These are phyloP conservation scores for Aureobasidium lini DNA, from an alignment of 2,329 filamentous ascomycete species.

Conservation along the genomic window DNA sequence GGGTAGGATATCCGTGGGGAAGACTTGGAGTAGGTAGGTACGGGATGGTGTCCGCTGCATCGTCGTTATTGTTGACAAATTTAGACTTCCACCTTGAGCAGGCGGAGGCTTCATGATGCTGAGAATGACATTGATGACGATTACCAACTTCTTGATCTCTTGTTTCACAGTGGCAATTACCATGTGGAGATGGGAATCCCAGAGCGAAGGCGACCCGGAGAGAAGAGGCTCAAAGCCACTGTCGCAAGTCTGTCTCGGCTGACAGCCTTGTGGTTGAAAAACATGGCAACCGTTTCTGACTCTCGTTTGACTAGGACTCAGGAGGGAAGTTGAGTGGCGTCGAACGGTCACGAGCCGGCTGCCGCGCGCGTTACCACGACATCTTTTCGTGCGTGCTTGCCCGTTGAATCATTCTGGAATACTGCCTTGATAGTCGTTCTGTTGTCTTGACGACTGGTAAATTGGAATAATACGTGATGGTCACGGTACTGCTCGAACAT, in stretches of 20 bases:
- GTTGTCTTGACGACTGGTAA: conserved; percentile 11
- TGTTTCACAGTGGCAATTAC: not conserved
- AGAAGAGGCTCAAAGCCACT: not conserved
- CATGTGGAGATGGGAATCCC: not conserved
- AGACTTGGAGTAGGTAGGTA: not conserved
- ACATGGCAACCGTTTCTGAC: conserved; percentile 1
- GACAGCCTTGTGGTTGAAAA: not conserved
- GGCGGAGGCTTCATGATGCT: not conserved
- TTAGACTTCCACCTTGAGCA: not conserved
- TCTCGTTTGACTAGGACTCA: not conserved
- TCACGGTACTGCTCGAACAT: not conserved
- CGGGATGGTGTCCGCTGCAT: not conserved
- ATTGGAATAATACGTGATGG: not conserved
- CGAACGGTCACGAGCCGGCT: conserved; percentile 4
- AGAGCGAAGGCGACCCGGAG: not conserved
- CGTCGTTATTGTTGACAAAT: not conserved
- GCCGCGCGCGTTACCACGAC: not conserved
- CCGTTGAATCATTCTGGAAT: conserved; percentile 5
- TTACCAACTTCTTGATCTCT: not conserved
- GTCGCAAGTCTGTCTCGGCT: conserved; percentile 9
- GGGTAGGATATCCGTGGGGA: not conserved
- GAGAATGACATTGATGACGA: not conserved
- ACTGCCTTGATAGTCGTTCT: conserved; percentile 5
- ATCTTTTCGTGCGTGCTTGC: not conserved
- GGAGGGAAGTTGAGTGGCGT: not conserved